Evolutionary conservation across 495 filamentous ascomycete genomes (phyloP), one percentile per base, ranked within the genome.

Genomic region (Podospora pseudopauciseta): DNA sequence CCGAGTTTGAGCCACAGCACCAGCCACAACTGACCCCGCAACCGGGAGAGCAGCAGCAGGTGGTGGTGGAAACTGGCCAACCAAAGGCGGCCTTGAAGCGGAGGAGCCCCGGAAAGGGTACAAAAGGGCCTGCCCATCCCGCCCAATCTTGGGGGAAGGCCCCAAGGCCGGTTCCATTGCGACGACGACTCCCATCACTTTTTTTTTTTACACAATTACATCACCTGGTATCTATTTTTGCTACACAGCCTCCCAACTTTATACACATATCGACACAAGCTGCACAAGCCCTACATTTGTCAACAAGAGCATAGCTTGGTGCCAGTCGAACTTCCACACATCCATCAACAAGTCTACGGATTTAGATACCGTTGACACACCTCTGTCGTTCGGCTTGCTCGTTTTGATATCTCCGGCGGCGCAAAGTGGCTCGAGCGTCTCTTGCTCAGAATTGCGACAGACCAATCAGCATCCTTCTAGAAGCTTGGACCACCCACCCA

Each of bases 21-120:
- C 64, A 77, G 75, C 75, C 75, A 77, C 75, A 72, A 27, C 5
- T 61, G 62, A 72, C 75, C 73, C 74, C 74, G 72, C 72, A 76
- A 73, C 69, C 65, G 67, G 67, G 60, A 56, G 20, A 28, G 19
- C 63, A 34, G 27, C 64, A 39, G n/a, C 58, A 20, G 54, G 28
- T 39, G n/a, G 54, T 18, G 19, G 54, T 18, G 54, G 15, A 58
- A 65, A 62, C 65, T 65, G 57, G 63, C 39, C 62, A 57, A 62
- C 30, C 26, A 53, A 27, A 27, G 44, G 23, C n/a, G 19, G 66
- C 19, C 34, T 49, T 32, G 19, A 61, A 67, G 34, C 66, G 64
- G 57, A 23, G 39, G 64, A 64, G 62, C 18, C 55, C 32, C 23
- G 61, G 65, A 59, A 62, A 65, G 71, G 69, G 68, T 75, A 75